Base-by-base conservation (phyloP, 352 stramenopile species). In the Phytophthora citricola region DNA sequence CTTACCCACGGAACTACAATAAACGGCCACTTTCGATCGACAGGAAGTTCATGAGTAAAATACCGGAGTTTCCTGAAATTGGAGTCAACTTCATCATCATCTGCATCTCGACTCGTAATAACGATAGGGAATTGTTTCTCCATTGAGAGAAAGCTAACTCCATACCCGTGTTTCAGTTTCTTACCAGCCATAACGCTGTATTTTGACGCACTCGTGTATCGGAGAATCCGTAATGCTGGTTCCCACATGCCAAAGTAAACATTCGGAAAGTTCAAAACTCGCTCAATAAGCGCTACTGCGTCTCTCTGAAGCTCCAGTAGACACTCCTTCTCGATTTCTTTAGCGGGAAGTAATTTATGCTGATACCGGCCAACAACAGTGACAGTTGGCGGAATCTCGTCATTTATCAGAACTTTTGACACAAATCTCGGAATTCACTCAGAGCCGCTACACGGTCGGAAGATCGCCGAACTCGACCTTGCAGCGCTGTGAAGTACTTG, bases 231-330 rank as follows among this genome's bases (percentile, higher is more conserved):
- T 1, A 78, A 47, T 5, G 73, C 73, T 10, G 87, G 83, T 50
- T 95, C 80, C 34, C 80, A 69, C 29, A 93, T 63, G 0, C 72
- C 87, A 53, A 92, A 69, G 63, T 92, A 95, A 20, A 90, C 76
- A 24, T 83, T 74, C 0, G 82, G 75, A 26, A 59, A 66, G 11
- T 34, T 26, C 4, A 95, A 58, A 1, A 53, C 64, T 2, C 43
- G 10, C 20, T 83, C 71, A 26, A 95, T 63, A 4, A 83, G 27
- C 0, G 54, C 50, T 9, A 90, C 74, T 0, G 64, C 52, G 2
- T 54, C 46, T 6, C 63, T 57, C 11, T 93, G 76, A 0, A 93
- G 46, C 14, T 69, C 39, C 2, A 75, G 11, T 6, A 74, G 54
- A 14, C 60, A 61, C 58, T 94, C 87, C 1, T 75, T 32, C 2